phyloP scores from a whole-genome alignment of 495 filamentous ascomycete species.

The Trichoderma parareesei region DNA sequence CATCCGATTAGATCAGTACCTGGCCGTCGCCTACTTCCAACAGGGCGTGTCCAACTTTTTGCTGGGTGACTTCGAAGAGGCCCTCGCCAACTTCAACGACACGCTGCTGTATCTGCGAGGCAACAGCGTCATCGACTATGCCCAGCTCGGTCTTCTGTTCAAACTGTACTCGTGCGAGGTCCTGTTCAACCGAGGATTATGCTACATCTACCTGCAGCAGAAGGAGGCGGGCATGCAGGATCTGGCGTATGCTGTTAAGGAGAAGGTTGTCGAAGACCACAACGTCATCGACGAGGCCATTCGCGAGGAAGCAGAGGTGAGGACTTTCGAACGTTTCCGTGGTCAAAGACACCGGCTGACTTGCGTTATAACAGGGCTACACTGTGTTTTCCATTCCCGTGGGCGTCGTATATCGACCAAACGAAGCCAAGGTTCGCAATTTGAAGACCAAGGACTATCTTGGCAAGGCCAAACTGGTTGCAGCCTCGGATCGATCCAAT shows the following conservation, averaged over 20 bases:
- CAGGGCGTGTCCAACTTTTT: conserved; percentile 98
- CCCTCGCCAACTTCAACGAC: conserved; percentile 97
- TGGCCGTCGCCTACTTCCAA: conserved; percentile 97
- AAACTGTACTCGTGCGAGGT: conserved; percentile 97
- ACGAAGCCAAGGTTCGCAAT: conserved; percentile 97
- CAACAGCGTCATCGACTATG: conserved; percentile 96
- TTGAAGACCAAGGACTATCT: conserved; percentile 95
- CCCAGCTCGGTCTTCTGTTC: conserved; percentile 91
- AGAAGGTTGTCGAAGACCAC: conserved; percentile 91
- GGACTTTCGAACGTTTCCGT: conserved; percentile 11
- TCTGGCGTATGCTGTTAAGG: conserved; percentile 84
- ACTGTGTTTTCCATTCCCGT: conserved; percentile 99
- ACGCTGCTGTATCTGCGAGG: conserved; percentile 90
- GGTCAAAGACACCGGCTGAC: conserved; percentile 14
- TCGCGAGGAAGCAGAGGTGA: conserved; percentile 80
- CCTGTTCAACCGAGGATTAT: conserved; percentile 93
- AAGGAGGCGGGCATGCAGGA: conserved; percentile 85
- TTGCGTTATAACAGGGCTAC: conserved; percentile 60
- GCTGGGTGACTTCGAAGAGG: conserved; percentile 94
- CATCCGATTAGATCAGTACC: conserved; percentile 81
- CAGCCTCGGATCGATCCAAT: conserved; percentile 72
- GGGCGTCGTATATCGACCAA: conserved; percentile 88
- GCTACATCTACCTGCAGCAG: conserved; percentile 94
- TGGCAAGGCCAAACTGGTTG: conserved; percentile 88
- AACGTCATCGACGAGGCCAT: conserved; percentile 98